A percentile compares a stretch with the other conserved stretches of the same genome.
Conservation (phyloP, 805 yeast species). For the Spathaspora girioi region DNA sequence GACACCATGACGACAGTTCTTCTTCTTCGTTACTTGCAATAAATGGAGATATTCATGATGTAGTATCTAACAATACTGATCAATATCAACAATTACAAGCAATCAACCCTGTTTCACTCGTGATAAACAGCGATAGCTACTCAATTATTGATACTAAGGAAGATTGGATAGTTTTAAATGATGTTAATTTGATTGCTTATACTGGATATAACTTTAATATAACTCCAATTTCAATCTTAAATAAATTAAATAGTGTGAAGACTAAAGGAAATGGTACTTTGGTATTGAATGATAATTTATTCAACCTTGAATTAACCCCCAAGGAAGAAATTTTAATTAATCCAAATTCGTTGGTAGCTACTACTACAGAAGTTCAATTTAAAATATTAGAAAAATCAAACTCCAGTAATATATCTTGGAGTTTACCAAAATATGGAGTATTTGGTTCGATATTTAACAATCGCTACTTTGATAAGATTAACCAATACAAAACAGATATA, state of each 20-base stretch:
- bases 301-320: conserved; percentile 29
- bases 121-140: conserved; percentile 36
- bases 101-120: conserved; percentile 11
- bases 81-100: conserved; percentile 14
- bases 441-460: background rate
- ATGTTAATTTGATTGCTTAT: conserved; percentile 44
- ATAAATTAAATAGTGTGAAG: conserved; percentile 21
- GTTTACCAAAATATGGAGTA: conserved; percentile 2
- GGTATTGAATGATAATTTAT: conserved; percentile 37
- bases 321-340: conserved; percentile 36
- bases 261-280: conserved; percentile 37
- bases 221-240: conserved; percentile 11
- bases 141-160: conserved; percentile 35
- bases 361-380: conserved; percentile 9
- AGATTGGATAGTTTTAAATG: conserved; percentile 40
- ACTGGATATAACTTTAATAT: conserved; percentile 33
- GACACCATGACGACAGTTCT: conserved; percentile 11
- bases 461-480: background rate
- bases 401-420: background rate
- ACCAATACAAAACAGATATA: background rate
- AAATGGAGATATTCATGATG: conserved; percentile 34
- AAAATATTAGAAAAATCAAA: conserved; percentile 2
- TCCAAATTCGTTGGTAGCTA: conserved; percentile 40
- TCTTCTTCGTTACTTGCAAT: conserved; percentile 39
- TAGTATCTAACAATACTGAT: background rate